Evolutionary conservation across 2,329 filamentous ascomycete genomes (phyloP).

Genomic region (Ophiosphaerella korrae): DNA sequence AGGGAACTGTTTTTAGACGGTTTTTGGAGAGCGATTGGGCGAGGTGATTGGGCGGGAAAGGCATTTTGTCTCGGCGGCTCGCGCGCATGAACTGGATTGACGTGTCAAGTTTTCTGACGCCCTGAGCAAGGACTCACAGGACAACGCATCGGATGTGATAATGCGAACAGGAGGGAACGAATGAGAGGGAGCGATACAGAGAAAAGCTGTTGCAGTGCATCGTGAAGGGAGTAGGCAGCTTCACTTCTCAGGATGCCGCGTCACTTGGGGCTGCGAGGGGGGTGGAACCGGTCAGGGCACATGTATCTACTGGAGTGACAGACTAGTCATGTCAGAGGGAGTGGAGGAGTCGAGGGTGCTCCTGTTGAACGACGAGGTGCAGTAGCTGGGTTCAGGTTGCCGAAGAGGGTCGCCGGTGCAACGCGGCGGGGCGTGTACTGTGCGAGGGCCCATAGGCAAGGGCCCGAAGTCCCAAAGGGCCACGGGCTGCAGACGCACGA

Average conservation of each 20-base stretch:
- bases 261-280: slow-evolving; percentile 13
- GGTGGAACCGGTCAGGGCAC: not conserved
- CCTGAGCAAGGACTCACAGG: not conserved
- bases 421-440: slow-evolving; percentile 20
- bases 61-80: slow-evolving; percentile 7
- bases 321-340: not conserved
- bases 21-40: not conserved
- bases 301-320: no score
- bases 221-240: slow-evolving; percentile 17
- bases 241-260: slow-evolving; percentile 16
- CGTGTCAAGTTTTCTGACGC: slow-evolving; percentile 30
- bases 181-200: slow-evolving; percentile 6
- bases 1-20: not conserved
- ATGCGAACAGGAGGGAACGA: slow-evolving; percentile 31
- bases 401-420: slow-evolving; percentile 21
- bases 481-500: slow-evolving; percentile 27
- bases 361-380: slow-evolving; percentile 16
- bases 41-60: slow-evolving; percentile 3
- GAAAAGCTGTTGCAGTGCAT: slow-evolving; percentile 20
- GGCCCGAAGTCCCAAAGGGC: slow-evolving; percentile 3
- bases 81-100: slow-evolving; percentile 42
- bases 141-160: slow-evolving; percentile 27
- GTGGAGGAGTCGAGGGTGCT: slow-evolving; percentile 1
- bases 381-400: slow-evolving; percentile 19
- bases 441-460: slow-evolving; percentile 23